A percentile compares a stretch with the other conserved stretches of the same genome.
Evolutionary conservation across 1,139 yeast species (phyloP).

Genomic region (Candida glucosophila): DNA sequence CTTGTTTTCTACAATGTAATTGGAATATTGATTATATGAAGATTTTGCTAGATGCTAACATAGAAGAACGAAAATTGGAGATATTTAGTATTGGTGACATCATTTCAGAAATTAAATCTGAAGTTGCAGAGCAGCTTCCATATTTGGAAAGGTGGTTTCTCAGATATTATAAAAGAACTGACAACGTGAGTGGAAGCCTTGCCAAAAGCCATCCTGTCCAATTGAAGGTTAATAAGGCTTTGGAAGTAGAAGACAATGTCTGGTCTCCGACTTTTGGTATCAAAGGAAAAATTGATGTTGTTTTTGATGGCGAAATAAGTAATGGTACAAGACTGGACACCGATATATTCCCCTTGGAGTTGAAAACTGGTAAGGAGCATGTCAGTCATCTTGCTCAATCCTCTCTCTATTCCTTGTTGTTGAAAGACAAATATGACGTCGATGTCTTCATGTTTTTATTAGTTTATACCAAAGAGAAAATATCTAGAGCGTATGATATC

Average conservation of each 20-base stretch:
- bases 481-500: slow-evolving; percentile 50
- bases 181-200: too few relatives aligned
- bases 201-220: too few relatives aligned
- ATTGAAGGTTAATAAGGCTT: slow-evolving; percentile 54
- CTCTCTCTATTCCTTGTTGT: slow-evolving; percentile 68
- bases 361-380: slow-evolving; percentile 72
- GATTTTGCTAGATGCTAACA: slow-evolving; percentile 33
- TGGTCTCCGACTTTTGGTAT: slow-evolving; percentile 90
- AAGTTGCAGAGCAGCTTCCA: slow-evolving; percentile 39
- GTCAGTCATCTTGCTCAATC: slow-evolving; percentile 82
- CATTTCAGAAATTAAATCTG: slow-evolving; percentile 35
- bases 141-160: slow-evolving; percentile 59
- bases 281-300: slow-evolving; percentile 87
- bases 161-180: slow-evolving; percentile 36
- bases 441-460: slow-evolving; percentile 59
- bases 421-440: slow-evolving; percentile 70
- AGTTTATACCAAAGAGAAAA: slow-evolving; percentile 61
- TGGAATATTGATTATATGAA: slow-evolving; percentile 39
- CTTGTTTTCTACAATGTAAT: slow-evolving; percentile 40
- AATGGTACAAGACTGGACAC: slow-evolving; percentile 22
- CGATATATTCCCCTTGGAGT: slow-evolving; percentile 70
- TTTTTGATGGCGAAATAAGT: slow-evolving; percentile 51
- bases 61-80: slow-evolving; percentile 35
- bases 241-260: slow-evolving; percentile 84
- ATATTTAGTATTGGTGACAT: slow-evolving; percentile 52